Evolutionary conservation across 2,329 filamentous ascomycete genomes (phyloP).

Genomic region (Alternaria sp.): DNA sequence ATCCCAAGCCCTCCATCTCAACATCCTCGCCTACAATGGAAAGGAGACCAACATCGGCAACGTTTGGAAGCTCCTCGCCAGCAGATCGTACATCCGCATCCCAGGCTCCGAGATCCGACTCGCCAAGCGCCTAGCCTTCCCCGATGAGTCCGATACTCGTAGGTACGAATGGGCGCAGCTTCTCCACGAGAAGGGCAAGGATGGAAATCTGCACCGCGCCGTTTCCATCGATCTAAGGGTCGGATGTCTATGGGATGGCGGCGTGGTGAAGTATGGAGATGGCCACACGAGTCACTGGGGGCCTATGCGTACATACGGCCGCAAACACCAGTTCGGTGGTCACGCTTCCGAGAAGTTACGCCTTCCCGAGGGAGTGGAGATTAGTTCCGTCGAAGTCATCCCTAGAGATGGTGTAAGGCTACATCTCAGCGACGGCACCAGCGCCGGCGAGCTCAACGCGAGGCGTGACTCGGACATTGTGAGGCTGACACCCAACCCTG

Average conservation of each 20-base stretch:
- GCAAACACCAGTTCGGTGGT: conserved; percentile 43
- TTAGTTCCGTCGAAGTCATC: conserved; percentile 43
- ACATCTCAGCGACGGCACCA: conserved; percentile 37
- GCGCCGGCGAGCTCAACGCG: conserved; percentile 39
- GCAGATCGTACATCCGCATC: conserved; percentile 45
- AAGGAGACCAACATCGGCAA: conserved; percentile 42
- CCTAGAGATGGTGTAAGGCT: conserved; percentile 35
- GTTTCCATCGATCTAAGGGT: conserved; percentile 55
- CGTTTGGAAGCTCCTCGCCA: conserved; percentile 43
- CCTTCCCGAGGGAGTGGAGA: conserved; percentile 35
- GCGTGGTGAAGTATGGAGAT: conserved; percentile 55
- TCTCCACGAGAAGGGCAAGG: conserved; percentile 21
- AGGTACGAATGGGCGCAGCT: conserved; percentile 30
- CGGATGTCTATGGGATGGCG: conserved; percentile 55
- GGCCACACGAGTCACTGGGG: conserved; percentile 55
- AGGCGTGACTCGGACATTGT: conserved; percentile 16
- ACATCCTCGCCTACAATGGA: conserved; percentile 52
- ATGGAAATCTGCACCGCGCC: conserved; percentile 48
- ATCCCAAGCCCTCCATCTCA: conserved; percentile 37
- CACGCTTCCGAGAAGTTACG: conserved; percentile 36
- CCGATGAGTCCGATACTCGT: conserved; percentile 13
- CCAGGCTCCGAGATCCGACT: conserved; percentile 50
- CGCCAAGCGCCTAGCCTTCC: conserved; percentile 48
- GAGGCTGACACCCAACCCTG: conserved; percentile 36
- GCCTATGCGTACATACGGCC: conserved; percentile 23